Percentiles rank a stretch among this genome's conserved stretches.
Evolutionary conservation across 495 filamentous ascomycete genomes (phyloP).

Genomic region (Hyaloscypha variabilis): DNA sequence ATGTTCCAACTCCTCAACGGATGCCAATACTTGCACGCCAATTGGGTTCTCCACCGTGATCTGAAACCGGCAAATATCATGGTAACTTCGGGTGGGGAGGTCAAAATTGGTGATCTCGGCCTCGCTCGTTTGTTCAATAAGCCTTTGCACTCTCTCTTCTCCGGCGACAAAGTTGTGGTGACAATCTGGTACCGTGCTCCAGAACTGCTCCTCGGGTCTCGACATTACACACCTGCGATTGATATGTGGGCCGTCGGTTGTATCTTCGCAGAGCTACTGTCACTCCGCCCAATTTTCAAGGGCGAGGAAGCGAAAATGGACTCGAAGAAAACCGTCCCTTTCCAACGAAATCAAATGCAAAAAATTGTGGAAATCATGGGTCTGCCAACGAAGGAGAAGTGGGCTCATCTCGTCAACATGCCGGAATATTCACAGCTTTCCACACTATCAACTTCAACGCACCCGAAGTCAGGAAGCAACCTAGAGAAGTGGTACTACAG

Average conservation of each 20-base stretch:
- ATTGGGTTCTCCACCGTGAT: conserved; percentile 97
- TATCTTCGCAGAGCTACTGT: conserved; percentile 94
- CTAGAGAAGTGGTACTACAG: conserved; percentile 62
- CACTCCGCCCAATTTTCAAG: conserved; percentile 94
- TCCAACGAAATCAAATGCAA: conserved; percentile 98
- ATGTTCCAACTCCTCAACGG: conserved; percentile 95
- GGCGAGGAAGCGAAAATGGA: conserved; percentile 99
- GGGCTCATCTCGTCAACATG: conserved; percentile 80
- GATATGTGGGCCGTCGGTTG: conserved; percentile 98
- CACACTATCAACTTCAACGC: conserved; percentile 54
- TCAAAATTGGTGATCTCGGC: conserved; percentile 93
- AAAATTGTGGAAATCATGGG: conserved; percentile 98
- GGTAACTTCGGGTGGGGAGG: conserved; percentile 86
- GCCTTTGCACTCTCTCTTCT: conserved; percentile 86
- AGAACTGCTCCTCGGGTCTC: conserved; percentile 85
- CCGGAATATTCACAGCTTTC: conserved; percentile 78
- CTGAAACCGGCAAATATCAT: conserved; percentile 99
- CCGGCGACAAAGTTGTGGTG: conserved; percentile 96
- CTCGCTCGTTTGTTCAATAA: conserved; percentile 93
- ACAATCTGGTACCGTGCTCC: conserved; percentile 99
- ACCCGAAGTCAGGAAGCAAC: conserved; percentile 36
- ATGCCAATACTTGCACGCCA: conserved; percentile 89
- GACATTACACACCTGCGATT: conserved; percentile 94
- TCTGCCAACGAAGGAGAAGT: conserved; percentile 83
- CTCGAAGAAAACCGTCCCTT: conserved; percentile 93